Evolutionary conservation across 129 eudicot species (phyloP).

Genomic region (Helianthus annuus): HanXRQr2.0-SUNRISE NC_035436.2:5836427-5836926

Average conservation of each 20-base stretch:
- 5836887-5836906: constrained; percentile 30
- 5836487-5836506: no score
- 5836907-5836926: constrained; percentile 60
- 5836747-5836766: constrained; percentile 46
- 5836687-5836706: constrained; percentile 37
- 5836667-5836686: constrained; percentile 36
- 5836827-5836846: constrained; percentile 33
- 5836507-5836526: no score
- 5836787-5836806: constrained; percentile 45
- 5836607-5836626: constrained; percentile 63
- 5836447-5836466: no score
- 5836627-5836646: constrained; percentile 30
- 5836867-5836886: constrained; percentile 37
- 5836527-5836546: no score
- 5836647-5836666: constrained; percentile 46
- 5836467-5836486: no score
- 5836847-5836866: constrained; percentile 44
- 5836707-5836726: constrained; percentile 41
- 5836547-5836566: no score
- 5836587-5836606: constrained; percentile 46
- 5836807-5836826: constrained; percentile 16
- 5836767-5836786: constrained; percentile 17
- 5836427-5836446: no score
- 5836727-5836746: constrained; percentile 40
- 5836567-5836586: not conserved